A percentile compares a stretch with the other conserved stretches of the same genome.
These are phyloP conservation scores for Dryas drummondii DNA, from an alignment of 306 rosid species.

Conservation along the genomic window DNA sequence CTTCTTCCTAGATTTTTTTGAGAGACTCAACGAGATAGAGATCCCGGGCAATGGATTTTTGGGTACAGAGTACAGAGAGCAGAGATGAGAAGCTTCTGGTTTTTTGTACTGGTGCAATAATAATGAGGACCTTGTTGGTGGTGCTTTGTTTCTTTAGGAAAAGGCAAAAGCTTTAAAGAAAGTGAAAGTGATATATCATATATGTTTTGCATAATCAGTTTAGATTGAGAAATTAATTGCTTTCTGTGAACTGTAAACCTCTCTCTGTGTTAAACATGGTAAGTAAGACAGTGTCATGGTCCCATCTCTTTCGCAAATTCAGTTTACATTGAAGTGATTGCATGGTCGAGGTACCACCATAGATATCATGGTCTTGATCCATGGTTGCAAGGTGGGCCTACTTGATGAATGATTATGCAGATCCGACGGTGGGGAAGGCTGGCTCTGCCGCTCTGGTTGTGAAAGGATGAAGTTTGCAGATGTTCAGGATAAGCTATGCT, in stretches of 20 bases:
- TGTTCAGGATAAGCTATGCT: too few relatives aligned
- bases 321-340: neutral
- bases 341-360: neutral
- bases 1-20: conserved; percentile 8
- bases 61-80: neutral
- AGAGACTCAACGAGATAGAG: neutral
- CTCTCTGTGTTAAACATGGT: neutral
- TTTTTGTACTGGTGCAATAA: conserved; percentile 7
- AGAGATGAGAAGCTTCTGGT: conserved; percentile 44
- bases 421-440: too few relatives aligned
- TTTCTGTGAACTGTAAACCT: neutral
- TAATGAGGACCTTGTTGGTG: neutral
- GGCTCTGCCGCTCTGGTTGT: too few relatives aligned
- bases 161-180: conserved; percentile 3
- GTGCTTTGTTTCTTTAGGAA: conserved; percentile 4
- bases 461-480: too few relatives aligned
- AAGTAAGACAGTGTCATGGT: neutral
- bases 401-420: too few relatives aligned
- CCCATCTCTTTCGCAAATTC: conserved; percentile 2
- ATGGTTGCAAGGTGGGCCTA: too few relatives aligned
- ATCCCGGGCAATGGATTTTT: neutral
- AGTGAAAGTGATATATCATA: neutral
- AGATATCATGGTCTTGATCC: too few relatives aligned
- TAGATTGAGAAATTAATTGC: neutral
- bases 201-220: neutral